Conservation (phyloP, 805 yeast species). For the Spathaspora hagerdaliae region DNA sequence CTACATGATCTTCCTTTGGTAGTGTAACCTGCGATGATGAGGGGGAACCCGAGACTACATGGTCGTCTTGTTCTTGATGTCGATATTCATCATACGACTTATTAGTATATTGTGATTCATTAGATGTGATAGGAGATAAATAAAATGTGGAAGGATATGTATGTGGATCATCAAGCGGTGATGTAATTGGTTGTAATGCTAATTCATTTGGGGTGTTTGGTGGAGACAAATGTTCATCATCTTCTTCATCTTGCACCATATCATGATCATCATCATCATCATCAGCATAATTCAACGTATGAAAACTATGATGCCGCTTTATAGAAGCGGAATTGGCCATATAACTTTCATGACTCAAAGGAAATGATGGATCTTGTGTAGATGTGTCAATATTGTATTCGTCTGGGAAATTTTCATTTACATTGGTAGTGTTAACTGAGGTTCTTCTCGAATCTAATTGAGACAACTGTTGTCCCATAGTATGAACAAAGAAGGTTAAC, state of each 20-base stretch:
- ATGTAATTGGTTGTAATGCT: constrained; percentile 5
- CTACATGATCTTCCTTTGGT: neutral
- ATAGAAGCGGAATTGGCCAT: neutral
- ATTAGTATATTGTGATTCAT: constrained; percentile 13
- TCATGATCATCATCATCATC: neutral
- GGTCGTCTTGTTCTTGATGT: neutral
- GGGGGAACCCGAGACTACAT: neutral
- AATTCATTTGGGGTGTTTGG: neutral
- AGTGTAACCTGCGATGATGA: constrained; percentile 1
- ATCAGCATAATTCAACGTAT: neutral
- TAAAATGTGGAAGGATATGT: constrained; percentile 13
- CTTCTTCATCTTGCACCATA: neutral
- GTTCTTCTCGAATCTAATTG: neutral
- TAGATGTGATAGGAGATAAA: constrained; percentile 25
- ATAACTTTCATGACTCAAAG: constrained; percentile 1
- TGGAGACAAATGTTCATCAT: neutral
- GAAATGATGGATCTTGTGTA: neutral
- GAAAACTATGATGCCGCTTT: neutral
- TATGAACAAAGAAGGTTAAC: neutral
- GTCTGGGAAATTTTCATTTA: neutral
- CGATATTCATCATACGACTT: constrained; percentile 1
- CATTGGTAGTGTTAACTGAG: neutral
- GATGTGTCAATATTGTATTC: neutral
- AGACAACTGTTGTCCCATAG: constrained; percentile 5
- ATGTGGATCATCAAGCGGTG: constrained; percentile 8